These are phyloP conservation scores for Melastoma malabathricum DNA, from an alignment of 345 rosid species.

Conservation along the genomic window DNA sequence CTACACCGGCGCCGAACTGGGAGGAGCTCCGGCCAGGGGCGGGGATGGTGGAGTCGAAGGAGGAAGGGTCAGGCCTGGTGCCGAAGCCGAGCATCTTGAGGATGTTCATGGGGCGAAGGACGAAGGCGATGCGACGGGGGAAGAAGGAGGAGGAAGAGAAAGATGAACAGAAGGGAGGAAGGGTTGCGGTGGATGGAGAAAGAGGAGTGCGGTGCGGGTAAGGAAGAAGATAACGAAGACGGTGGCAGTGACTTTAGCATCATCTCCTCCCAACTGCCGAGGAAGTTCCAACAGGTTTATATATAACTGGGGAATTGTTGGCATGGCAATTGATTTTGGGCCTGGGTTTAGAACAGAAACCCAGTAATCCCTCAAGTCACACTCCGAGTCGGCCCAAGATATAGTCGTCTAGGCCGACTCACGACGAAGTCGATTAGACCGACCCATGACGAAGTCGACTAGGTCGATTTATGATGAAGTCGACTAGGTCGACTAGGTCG, in stretches of 20 bases:
- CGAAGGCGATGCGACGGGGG: conserved; percentile 11
- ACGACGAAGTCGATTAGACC: too few relatives aligned
- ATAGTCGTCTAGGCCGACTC: too few relatives aligned
- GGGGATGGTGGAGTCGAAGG: conserved; percentile 58
- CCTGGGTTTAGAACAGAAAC: too few relatives aligned
- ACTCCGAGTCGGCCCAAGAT: too few relatives aligned
- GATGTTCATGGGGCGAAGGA: conserved; percentile 55
- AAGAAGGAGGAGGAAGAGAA: neutral
- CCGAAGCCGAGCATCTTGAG: conserved; percentile 83
- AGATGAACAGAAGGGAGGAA: neutral
- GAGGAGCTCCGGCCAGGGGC: conserved; percentile 62
- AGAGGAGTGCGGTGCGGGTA: neutral
- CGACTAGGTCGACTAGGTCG: too few relatives aligned
- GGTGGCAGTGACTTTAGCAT: conserved; percentile 4
- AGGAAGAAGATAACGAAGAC: conserved; percentile 8
- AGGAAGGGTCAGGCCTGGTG: conserved; percentile 27
- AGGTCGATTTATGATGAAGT: too few relatives aligned
- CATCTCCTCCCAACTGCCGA: too few relatives aligned
- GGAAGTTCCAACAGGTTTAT: too few relatives aligned
- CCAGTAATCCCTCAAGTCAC: too few relatives aligned
- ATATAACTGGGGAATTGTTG: too few relatives aligned
- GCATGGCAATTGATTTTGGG: too few relatives aligned
- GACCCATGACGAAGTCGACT: too few relatives aligned
- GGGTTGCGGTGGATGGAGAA: conserved; percentile 1
- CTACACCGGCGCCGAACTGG: conserved; percentile 73